phyloP scores from a whole-genome alignment of 345 rosid genomes.

The Kernera saxatilis region DNA sequence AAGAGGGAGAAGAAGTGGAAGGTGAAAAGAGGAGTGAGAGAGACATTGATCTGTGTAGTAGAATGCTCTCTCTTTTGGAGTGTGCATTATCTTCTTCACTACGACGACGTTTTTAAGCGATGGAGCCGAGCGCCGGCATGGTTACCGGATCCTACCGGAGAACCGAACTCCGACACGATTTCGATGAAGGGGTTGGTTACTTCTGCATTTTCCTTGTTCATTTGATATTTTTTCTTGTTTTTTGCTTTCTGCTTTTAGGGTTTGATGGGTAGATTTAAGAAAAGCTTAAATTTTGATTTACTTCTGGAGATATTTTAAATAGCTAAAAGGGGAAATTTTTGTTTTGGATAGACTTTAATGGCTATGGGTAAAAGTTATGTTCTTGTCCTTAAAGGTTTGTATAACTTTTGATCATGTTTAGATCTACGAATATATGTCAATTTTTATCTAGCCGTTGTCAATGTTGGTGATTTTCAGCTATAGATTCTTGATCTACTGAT shows the following conservation, averaged over 20 bases:
- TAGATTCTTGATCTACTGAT: no score
- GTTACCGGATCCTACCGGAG: slow-evolving; percentile 91
- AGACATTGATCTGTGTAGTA: neutral
- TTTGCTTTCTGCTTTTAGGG: neutral
- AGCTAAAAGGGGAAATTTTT: neutral
- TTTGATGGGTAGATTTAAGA: neutral
- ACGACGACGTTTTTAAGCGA: slow-evolving; percentile 19
- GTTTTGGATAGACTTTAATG: neutral
- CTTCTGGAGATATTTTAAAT: neutral
- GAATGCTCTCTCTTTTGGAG: neutral
- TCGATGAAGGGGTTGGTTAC: slow-evolving; percentile 75
- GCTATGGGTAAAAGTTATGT: neutral
- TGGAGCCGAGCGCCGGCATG: slow-evolving; percentile 80
- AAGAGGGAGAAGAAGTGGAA: slow-evolving; percentile 6
- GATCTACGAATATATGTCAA: neutral
- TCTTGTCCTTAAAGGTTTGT: no score
- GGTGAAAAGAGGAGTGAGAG: neutral
- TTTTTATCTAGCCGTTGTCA: neutral
- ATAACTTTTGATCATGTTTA: neutral
- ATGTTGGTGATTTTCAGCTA: neutral
- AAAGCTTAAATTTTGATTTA: neutral
- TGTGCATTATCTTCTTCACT: neutral
- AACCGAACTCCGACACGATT: slow-evolving; percentile 81
- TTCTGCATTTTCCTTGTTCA: neutral
- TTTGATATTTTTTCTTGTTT: neutral